Percentiles rank a stretch among this genome's conserved stretches.
These are phyloP conservation scores for Hyphopichia wangnamkhiaoensis DNA, from an alignment of 1,139 yeast genomes.

Conservation along the genomic window DNA sequence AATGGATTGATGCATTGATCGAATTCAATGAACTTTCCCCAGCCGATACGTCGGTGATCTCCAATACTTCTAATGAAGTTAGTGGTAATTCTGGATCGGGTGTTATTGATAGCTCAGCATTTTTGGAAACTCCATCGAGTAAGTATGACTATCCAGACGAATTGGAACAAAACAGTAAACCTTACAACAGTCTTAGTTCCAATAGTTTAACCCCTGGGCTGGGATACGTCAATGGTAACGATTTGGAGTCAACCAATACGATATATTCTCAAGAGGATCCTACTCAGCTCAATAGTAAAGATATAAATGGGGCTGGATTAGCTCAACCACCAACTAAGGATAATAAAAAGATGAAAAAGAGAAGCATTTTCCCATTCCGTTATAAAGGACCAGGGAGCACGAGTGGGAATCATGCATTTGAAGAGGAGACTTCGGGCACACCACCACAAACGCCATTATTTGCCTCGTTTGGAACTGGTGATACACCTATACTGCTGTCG, in stretches of 20 bases:
- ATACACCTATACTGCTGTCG: conserved; percentile 1
- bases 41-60: conserved; percentile 12
- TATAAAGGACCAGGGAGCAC: conserved; percentile 22
- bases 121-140: conserved; percentile 4
- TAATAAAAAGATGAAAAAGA: conserved; percentile 48
- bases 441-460: conserved; percentile 4
- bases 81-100: too few relatives aligned
- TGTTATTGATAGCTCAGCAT: background rate
- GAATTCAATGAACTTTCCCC: conserved; percentile 33
- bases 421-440: conserved; percentile 1
- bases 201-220: conserved; percentile 4
- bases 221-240: conserved; percentile 2
- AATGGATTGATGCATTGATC: conserved; percentile 67
- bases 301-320: background rate
- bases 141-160: conserved; percentile 18
- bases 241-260: conserved; percentile 7
- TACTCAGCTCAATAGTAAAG: conserved; percentile 1
- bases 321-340: conserved; percentile 28
- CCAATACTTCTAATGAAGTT: conserved; percentile 12
- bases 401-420: background rate
- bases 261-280: conserved; percentile 7
- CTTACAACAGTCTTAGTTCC: conserved; percentile 1
- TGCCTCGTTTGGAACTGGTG: background rate
- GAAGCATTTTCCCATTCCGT: conserved; percentile 63
- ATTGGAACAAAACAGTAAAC: conserved; percentile 11